Evolutionary conservation across 306 rosid genomes (phyloP).

Genomic region (Medicago lupulina): DNA sequence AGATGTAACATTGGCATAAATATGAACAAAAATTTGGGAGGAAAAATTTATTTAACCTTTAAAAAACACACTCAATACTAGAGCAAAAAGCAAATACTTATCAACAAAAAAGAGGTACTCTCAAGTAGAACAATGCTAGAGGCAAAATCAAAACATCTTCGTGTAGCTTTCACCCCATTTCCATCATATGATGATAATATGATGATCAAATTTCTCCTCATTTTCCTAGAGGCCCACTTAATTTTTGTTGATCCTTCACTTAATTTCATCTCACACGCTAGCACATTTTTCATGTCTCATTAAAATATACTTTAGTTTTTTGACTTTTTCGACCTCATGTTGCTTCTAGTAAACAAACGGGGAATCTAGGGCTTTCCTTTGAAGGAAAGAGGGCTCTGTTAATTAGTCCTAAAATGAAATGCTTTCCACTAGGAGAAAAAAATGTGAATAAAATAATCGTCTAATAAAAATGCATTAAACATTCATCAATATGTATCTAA

Average conservation of each 20-base stretch:
- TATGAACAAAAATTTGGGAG: too few relatives aligned
- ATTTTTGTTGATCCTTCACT: too few relatives aligned
- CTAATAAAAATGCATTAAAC: not conserved
- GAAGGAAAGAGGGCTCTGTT: slow-evolving; percentile 12
- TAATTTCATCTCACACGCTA: slow-evolving; percentile 4
- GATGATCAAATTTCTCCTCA: slow-evolving; percentile 2
- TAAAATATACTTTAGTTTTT: not conserved
- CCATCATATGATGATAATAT: not conserved
- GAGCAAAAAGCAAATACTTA: too few relatives aligned
- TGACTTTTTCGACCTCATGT: slow-evolving; percentile 7
- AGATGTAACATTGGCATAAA: too few relatives aligned
- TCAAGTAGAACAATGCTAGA: not conserved
- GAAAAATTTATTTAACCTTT: too few relatives aligned
- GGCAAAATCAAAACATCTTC: not conserved
- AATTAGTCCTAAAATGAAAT: not conserved
- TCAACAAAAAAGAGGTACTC: not conserved
- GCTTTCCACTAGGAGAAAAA: not conserved
- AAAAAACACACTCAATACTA: too few relatives aligned
- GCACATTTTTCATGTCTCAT: slow-evolving; percentile 13
- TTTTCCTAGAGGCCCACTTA: not conserved
- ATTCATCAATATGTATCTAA: not conserved
- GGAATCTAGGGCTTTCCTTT: slow-evolving; percentile 7
- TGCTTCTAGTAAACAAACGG: not conserved
- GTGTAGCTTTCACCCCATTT: not conserved
- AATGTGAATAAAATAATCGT: not conserved